Evolutionary conservation across 768 basidiomycete species (phyloP), one percentile per base, ranked within the genome.

Genomic region (Gymnopilus dilepis): DNA sequence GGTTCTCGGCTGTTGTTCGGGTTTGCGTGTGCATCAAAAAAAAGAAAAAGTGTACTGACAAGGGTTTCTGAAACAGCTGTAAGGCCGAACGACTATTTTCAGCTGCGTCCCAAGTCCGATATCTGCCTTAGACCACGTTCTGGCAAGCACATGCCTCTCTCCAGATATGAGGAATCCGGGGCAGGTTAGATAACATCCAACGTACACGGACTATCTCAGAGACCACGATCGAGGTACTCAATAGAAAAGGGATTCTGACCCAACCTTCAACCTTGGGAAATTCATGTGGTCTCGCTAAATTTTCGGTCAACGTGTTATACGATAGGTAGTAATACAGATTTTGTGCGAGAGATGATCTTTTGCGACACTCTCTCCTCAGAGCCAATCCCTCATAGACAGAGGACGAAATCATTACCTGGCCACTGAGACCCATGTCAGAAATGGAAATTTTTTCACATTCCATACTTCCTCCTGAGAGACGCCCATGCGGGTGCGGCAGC

Each of bases 391-490:
- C 38, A 28, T 59, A 33, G 33, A 31, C 34, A 12, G 28, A 59
- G 33, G n/a, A 21, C 31, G 45, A 56, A 38, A 56, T 61, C 15
- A 19, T 41, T 47, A 42, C 34, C 42, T 31, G 50, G 48, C 53
- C 53, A 22, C 40, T 28, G 42, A 42, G 26, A 41, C 43, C 37
- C 5, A 58, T 33, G 43, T 50, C 21, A 30, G 33, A 41, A 53
- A 31, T 42, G 59, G 43, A 24, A 47, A 42, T n/a, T 48, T 59
- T 43, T 38, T 81, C 65, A 82, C 77, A 86, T 82, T 70, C 89
- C 84, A 68, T 92, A 92, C 70, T 88, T 92, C 76, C 84, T 82
- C 75, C 85, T 87, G 61, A 94, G 77, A 45, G 91, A 87, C 50
- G 78, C 76, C 92, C 92, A 94, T 6, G 89, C 87, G 19, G 89